Base-by-base conservation (phyloP, 2,329 filamentous ascomycete genomes). In the Aspergillus oerlinghausenensis region DNA sequence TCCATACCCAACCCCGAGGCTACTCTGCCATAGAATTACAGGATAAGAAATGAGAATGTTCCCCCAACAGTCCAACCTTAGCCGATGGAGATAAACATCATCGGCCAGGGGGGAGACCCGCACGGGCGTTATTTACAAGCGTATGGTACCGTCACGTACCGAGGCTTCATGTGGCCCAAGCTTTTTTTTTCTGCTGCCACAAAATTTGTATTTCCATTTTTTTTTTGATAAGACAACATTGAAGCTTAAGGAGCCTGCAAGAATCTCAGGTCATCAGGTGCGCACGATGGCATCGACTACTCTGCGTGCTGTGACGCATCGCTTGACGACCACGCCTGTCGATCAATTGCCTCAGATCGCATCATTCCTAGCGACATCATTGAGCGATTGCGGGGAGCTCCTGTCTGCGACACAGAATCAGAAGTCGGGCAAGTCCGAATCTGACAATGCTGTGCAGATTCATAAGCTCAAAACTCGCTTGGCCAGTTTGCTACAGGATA, bases 381-480 rank as follows among this genome's bases (percentile, higher is more conserved):
- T 88, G 52, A 76, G 76, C 64, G 79, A 78, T 67, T 86, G 82
- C 73, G 77, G 73, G 62, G 73, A 79, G 49, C 70, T 88, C 28
- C 79, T 96, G 38, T 89, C 89, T 3, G 77, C 82, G 4, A 75
- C 85, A 7, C 82, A 84, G 58, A 71, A 68, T 32, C 83, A 86
- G 54, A 79, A 83, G 57, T 82, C 83, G 55, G 75, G 78, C 60
- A 88, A 87, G 64, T 80, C 84, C 55, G 83, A 81, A 6, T 82
- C 87, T 0, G 90, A 93, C 58, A 79, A 80, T 47, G 76, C 86
- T 0, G 78, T 88, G n/a, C 82, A 91, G 21, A 82, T 94, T 1
- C 90, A 96, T 73, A 93, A 89, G 70, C 80, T 95, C 66, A 90
- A 89, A 70, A 90, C 89, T 4, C 86, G 90, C 53, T 79, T 96